Evolutionary conservation across 139 green algal genomes (phyloP).

Genomic region (Closterium sp.): DNA sequence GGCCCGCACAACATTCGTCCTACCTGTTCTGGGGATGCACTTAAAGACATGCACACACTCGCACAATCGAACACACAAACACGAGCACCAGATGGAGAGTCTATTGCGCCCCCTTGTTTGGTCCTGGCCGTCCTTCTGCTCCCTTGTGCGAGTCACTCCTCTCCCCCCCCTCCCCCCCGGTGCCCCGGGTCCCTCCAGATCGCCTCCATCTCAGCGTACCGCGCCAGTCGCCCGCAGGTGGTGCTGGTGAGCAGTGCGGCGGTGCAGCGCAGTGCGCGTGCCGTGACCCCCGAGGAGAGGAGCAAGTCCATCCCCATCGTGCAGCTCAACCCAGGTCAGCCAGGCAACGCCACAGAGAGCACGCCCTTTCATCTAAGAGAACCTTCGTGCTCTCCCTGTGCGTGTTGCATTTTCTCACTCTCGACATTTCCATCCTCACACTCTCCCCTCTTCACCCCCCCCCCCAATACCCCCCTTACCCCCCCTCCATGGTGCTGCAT

Average conservation of each 20-base stretch:
- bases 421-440: neutral
- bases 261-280: conserved; percentile 77
- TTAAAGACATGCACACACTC: neutral
- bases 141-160: neutral
- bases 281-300: conserved; percentile 62
- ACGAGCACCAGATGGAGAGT: too few relatives aligned
- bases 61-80: neutral
- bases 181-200: conserved; percentile 36
- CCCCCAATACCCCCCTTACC: neutral
- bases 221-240: conserved; percentile 30
- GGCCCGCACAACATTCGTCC: neutral
- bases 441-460: neutral
- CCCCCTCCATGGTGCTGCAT: neutral
- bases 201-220: conserved; percentile 38
- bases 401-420: neutral
- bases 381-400: neutral
- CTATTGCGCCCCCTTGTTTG: neutral
- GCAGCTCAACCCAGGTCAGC: conserved; percentile 69
- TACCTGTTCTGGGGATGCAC: neutral
- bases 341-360: neutral
- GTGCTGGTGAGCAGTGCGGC: conserved; percentile 71
- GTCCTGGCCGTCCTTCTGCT: neutral
- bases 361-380: too few relatives aligned
- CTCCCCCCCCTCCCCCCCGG: neutral
- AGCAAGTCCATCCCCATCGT: conserved; percentile 83